phyloP scores from a whole-genome alignment of 352 stramenopile species.

The Globisporangium sylvaticum region DNA sequence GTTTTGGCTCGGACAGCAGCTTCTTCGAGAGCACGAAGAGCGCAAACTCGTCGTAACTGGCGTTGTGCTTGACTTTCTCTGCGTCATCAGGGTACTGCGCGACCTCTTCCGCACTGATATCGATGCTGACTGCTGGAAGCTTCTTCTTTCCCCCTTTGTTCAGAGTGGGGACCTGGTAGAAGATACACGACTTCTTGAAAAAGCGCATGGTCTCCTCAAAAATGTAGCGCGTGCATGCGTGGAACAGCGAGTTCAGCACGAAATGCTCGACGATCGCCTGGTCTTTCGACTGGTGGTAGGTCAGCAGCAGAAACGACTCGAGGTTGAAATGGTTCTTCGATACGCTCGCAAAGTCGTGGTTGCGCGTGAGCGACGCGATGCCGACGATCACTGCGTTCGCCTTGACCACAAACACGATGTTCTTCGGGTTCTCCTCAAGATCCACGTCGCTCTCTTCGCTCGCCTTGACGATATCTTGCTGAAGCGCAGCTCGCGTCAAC shows the following conservation, averaged over 20 bases:
- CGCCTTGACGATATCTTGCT: slow-evolving; percentile 32
- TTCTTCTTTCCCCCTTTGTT: background rate
- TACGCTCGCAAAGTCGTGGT: slow-evolving; percentile 44
- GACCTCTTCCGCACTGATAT: slow-evolving; percentile 37
- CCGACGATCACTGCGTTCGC: slow-evolving; percentile 43
- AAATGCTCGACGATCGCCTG: slow-evolving; percentile 59
- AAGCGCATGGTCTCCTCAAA: slow-evolving; percentile 80
- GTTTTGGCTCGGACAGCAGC: slow-evolving; percentile 84
- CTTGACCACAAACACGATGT: slow-evolving; percentile 53
- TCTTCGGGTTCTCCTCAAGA: slow-evolving; percentile 63
- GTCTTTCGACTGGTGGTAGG: slow-evolving; percentile 69
- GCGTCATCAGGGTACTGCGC: slow-evolving; percentile 47
- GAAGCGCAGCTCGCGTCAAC: slow-evolving; percentile 22
- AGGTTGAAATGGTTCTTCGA: slow-evolving; percentile 63
- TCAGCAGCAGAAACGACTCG: slow-evolving; percentile 55
- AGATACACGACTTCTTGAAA: slow-evolving; percentile 68
- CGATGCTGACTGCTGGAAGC: slow-evolving; percentile 32
- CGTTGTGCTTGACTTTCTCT: slow-evolving; percentile 15
- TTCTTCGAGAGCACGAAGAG: slow-evolving; percentile 87
- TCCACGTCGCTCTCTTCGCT: slow-evolving; percentile 56
- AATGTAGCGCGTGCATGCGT: slow-evolving; percentile 49
- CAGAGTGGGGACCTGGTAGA: slow-evolving; percentile 35
- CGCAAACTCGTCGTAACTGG: slow-evolving; percentile 37
- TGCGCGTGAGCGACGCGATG: slow-evolving; percentile 35
- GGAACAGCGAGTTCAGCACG: slow-evolving; percentile 75